Base-by-base conservation (phyloP, 164 flowering plant species). In the Platanus orientalis region DNA sequence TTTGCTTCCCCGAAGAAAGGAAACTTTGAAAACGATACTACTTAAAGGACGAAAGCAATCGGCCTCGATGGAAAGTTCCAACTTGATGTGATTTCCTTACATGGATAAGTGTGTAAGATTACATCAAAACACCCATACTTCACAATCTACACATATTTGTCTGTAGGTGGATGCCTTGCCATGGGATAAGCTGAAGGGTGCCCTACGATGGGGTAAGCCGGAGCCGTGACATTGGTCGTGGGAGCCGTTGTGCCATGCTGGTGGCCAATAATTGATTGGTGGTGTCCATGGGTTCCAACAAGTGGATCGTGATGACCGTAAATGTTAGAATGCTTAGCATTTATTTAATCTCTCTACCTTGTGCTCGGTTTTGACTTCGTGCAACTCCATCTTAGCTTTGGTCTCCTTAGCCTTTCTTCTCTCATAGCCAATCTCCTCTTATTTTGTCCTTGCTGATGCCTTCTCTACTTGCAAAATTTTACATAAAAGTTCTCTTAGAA, bases 321-420 rank as follows among this genome's bases (percentile, higher is more conserved):
- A 14, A 42, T 10, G 47, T 42, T 9, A 0, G 47, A 11, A 3
- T 42, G 47, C 4, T 16, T 42, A 1, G 72, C 83, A 5, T n/a
- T n/a, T n/a, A n/a, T 77, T 40, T 47, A 75, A 72, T 19, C 73
- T 78, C 45, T 81, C 75, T 0, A 73, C 80, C 50, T 69, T 85
- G 75, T 78, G 79, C 24, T 70, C 27, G 0, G 82, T 84, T 52
- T 81, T 81, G 11, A 62, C 73, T 39, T 64, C 66, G 32, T 85
- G 86, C 19, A 81, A 47, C 68, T 84, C 76, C 85, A 76, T 81
- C 79, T 85, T 82, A 4, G 96, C 97, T 67, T 79, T 65, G 1
- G 86, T 86, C 42, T 85, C 93, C 63, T 81, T 86, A 0, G 80
- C 87, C 64, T 91, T 86, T 53, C 82, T 69, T 1, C 61, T 60